Base-by-base conservation (phyloP, 768 basidiomycete species). In the Mycena crocata region DNA sequence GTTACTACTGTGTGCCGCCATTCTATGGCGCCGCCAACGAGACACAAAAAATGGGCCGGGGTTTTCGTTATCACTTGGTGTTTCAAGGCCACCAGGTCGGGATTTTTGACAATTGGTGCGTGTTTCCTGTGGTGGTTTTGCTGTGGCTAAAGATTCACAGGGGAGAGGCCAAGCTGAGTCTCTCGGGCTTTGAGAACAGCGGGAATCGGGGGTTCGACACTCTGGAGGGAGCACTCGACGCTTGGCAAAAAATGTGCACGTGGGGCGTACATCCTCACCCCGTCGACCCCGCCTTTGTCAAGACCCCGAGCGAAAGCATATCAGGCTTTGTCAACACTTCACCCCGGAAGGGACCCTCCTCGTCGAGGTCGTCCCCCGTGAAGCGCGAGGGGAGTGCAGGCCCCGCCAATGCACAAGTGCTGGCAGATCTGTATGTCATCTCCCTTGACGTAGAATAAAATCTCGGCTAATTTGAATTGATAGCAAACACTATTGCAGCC, bases 261-360 rank as follows among this genome's bases (percentile, higher is more conserved):
- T 46, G 54, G 2, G 58, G 64, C 0, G 12, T 60, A 2, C 64
- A 66, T 35, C 58, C 58, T 0, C 64, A 66, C n/a, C n/a, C n/a
- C n/a, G n/a, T n/a, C n/a, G n/a, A n/a, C n/a, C n/a, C n/a, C n/a
- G n/a, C n/a, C n/a, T n/a, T n/a, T 31, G 45, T 21, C 1, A 23
- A 32, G 19, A 26, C 24, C 5, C 19, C 57, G 17, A 37, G 37
- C n/a, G n/a, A n/a, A n/a, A n/a, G n/a, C n/a, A n/a, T n/a, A n/a
- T n/a, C n/a, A n/a, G n/a, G n/a, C n/a, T 24, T 52, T 10, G 51
- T 37, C 12, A 52, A 52, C 14, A 17, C 19, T 2, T 52, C 51
- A 2, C 51, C 34, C 21, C 34, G 34, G 3, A 52, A 52, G 34
- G 23, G 34, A 3, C 24, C 51, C 2, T 19, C 12, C 5, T 21